These are phyloP conservation scores for Talaromyces nanjingensis DNA, from an alignment of 495 filamentous ascomycete species.

Conservation along the genomic window DNA sequence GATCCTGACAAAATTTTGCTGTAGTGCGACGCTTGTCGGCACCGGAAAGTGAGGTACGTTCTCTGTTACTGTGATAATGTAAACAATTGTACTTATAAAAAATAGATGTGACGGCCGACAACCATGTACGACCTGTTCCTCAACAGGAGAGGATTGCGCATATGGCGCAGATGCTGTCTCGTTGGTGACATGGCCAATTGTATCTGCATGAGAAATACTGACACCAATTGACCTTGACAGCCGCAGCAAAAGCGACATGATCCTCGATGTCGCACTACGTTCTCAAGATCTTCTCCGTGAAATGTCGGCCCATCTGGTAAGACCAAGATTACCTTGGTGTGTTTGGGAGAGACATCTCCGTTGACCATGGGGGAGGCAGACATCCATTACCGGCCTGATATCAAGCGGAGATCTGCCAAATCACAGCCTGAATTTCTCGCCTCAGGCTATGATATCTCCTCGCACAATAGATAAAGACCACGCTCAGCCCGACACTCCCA, in stretches of 20 bases:
- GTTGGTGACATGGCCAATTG: constrained; percentile 6
- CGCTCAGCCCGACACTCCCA: background rate
- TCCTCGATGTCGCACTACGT: constrained; percentile 15
- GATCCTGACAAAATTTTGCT: background rate
- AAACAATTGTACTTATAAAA: background rate
- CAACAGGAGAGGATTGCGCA: constrained; percentile 8
- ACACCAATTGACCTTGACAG: background rate
- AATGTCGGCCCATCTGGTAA: constrained; percentile 11
- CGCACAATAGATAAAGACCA: background rate
- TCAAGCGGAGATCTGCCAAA: background rate
- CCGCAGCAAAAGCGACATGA: constrained; percentile 15
- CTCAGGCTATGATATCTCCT: background rate
- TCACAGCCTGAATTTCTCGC: background rate
- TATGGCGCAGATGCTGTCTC: constrained; percentile 13
- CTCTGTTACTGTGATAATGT: no score
- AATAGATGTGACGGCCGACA: constrained; percentile 14
- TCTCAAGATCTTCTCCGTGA: constrained; percentile 12
- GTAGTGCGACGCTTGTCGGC: constrained; percentile 6
- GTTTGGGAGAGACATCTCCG: background rate
- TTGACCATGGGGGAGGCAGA: background rate
- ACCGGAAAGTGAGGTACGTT: background rate
- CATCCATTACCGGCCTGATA: background rate
- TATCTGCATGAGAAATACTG: background rate
- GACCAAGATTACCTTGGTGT: background rate
- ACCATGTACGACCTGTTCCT: constrained; percentile 12